phyloP scores from a whole-genome alignment of 345 rosid genomes.

The Citrus sinensis region DVS_A1.0 CM039162.1:27939001-27939500 shows the following conservation, averaged over 20 bases:
- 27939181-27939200: not conserved
- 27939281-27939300: slow-evolving; percentile 41
- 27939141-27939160: slow-evolving; percentile 86
- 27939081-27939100: slow-evolving; percentile 83
- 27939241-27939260: not conserved
- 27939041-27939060: slow-evolving; percentile 81
- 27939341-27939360: slow-evolving; percentile 83
- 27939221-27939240: not conserved
- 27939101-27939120: slow-evolving; percentile 97
- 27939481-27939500: not conserved
- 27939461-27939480: not conserved
- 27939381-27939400: slow-evolving; percentile 54
- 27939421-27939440: not conserved
- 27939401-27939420: not conserved
- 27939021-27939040: slow-evolving; percentile 98
- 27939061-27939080: slow-evolving; percentile 96
- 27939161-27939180: slow-evolving; percentile 18
- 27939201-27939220: no score
- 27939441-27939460: not conserved
- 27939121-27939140: slow-evolving; percentile 95
- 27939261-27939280: not conserved
- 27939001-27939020: slow-evolving; percentile 86
- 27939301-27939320: slow-evolving; percentile 53
- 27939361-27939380: slow-evolving; percentile 56
- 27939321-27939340: slow-evolving; percentile 80